These are phyloP conservation scores for Acacia concinna DNA, from an alignment of 331 rosid species.

Conservation along the genomic window DNA sequence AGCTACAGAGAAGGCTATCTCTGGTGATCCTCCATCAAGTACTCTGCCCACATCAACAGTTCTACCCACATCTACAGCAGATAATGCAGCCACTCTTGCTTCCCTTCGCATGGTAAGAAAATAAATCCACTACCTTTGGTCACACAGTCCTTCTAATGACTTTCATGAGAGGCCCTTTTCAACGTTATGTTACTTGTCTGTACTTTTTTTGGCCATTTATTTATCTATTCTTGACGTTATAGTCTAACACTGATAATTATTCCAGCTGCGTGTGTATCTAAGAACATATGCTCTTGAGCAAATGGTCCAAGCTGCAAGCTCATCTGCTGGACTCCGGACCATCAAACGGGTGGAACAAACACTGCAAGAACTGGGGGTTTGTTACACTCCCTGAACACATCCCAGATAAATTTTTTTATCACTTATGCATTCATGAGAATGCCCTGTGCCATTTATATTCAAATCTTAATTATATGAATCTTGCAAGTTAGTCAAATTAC, in stretches of 20 bases:
- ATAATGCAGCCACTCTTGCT: conserved; percentile 77
- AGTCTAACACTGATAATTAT: conserved; percentile 38
- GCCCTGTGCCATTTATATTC: background rate
- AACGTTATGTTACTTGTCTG: conserved; percentile 6
- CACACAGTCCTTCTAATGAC: conserved; percentile 18
- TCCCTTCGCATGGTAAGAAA: conserved; percentile 86
- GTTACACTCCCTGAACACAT: conserved; percentile 36
- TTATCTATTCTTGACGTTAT: conserved; percentile 16
- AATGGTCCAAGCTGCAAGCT: conserved; percentile 87
- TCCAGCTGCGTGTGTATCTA: conserved; percentile 92
- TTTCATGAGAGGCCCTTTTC: conserved; percentile 17
- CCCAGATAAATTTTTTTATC: conserved; percentile 18
- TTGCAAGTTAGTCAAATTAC: background rate
- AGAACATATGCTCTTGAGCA: conserved; percentile 97
- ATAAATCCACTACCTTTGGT: background rate
- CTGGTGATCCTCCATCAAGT: conserved; percentile 61
- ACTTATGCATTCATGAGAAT: background rate
- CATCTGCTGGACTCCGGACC: conserved; percentile 91
- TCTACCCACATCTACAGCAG: no score
- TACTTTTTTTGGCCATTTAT: background rate
- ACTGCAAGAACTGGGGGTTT: conserved; percentile 95
- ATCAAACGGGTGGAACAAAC: conserved; percentile 97
- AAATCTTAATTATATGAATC: background rate
- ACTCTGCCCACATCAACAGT: conserved; percentile 47
- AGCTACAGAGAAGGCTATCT: conserved; percentile 53